phyloP scores from a whole-genome alignment of 1,139 yeast species.

The Diutina scorzettiae region DNA sequence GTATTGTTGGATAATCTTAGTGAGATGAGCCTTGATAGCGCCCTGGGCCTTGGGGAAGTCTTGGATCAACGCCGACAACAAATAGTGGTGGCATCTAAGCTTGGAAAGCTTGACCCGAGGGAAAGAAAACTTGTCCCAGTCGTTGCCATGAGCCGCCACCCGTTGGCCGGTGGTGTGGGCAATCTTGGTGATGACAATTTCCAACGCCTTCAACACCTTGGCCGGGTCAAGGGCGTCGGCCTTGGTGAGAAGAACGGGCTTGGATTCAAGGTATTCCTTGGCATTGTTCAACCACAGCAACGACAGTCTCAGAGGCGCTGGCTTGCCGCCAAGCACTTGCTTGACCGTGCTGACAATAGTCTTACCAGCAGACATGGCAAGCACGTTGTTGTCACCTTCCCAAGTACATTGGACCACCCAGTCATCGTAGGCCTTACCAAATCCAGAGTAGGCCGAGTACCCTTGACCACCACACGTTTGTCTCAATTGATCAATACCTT shows the following conservation, averaged over 20 bases:
- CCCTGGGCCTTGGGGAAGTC: constrained; percentile 7
- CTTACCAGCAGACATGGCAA: constrained; percentile 12
- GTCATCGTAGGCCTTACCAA: constrained; percentile 12
- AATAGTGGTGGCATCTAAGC: constrained; percentile 11
- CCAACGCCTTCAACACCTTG: constrained; percentile 10
- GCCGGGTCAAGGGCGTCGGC: constrained; percentile 9
- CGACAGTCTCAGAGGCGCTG: constrained; percentile 7
- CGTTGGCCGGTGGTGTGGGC: constrained; percentile 9
- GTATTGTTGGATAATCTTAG: constrained; percentile 10
- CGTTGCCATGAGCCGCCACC: constrained; percentile 3
- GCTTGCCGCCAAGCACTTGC: constrained; percentile 8
- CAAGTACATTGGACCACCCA: constrained; percentile 14
- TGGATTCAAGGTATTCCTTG: background rate
- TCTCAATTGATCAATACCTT: constrained; percentile 11
- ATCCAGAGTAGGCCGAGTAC: constrained; percentile 13
- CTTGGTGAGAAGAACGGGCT: background rate
- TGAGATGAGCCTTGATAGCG: constrained; percentile 8
- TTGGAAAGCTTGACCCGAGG: constrained; percentile 11
- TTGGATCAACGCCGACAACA: constrained; percentile 10
- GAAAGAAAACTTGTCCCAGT: constrained; percentile 11
- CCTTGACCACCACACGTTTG: constrained; percentile 14
- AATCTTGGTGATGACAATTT: constrained; percentile 11
- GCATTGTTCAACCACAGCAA: constrained; percentile 9
- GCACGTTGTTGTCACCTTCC: constrained; percentile 14
- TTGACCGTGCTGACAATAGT: constrained; percentile 10